These are phyloP conservation scores for Babesia bigemina DNA, from an alignment of 169 alveolate genomes.

Conservation along the genomic window DNA sequence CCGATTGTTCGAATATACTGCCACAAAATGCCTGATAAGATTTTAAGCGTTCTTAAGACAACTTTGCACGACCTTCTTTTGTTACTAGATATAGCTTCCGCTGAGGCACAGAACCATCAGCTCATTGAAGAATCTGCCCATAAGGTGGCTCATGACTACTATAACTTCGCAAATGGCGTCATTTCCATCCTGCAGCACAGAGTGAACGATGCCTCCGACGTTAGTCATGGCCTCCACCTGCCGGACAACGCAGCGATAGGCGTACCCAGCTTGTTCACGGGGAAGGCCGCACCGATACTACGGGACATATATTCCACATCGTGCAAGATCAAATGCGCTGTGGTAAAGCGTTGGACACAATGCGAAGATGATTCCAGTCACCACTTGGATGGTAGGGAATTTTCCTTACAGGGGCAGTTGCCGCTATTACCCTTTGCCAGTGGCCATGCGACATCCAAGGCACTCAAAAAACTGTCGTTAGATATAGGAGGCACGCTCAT, in stretches of 20 bases:
- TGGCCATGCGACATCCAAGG: background rate
- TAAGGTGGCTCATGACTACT: background rate
- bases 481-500: conserved; percentile 67
- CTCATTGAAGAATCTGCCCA: conserved; percentile 5
- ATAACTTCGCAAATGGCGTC: background rate
- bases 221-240: background rate
- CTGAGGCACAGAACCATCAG: background rate
- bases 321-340: background rate
- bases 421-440: background rate
- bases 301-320: background rate
- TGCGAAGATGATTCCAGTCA: background rate
- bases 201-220: background rate
- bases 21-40: background rate
- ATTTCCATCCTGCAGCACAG: background rate
- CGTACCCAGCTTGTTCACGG: background rate
- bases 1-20: no score
- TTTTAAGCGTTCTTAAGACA: background rate
- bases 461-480: conserved; percentile 18
- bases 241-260: background rate
- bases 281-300: background rate
- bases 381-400: background rate
- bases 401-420: background rate
- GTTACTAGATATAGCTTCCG: background rate
- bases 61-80: background rate
- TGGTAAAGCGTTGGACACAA: background rate